Conservation (phyloP, 176 grass and related monocot genomes). For the Poa annua region DNA sequence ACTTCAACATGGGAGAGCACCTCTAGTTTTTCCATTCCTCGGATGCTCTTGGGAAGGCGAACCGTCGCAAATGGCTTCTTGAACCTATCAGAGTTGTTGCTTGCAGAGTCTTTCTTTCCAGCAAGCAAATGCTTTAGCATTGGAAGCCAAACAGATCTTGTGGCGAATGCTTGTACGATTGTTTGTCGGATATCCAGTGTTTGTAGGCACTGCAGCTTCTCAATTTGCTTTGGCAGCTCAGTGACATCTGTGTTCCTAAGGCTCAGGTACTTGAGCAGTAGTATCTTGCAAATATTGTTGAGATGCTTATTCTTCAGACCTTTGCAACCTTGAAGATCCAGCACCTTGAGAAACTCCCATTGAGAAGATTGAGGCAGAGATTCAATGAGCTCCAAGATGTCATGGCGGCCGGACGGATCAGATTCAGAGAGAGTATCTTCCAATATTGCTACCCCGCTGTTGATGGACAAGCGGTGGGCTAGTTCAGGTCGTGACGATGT, state of each 20-base stretch:
- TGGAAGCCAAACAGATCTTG: background rate
- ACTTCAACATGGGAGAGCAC: background rate
- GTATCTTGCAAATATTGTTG: background rate
- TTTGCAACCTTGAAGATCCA: background rate
- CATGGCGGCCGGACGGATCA: background rate
- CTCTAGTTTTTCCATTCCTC: background rate
- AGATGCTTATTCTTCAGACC: background rate
- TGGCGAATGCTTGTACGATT: background rate
- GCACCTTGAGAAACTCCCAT: background rate
- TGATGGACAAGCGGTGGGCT: background rate
- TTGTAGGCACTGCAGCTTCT: background rate
- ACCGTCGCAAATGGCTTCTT: background rate
- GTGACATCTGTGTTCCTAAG: background rate
- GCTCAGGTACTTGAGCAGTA: background rate
- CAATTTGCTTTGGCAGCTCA: background rate
- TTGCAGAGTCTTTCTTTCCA: background rate
- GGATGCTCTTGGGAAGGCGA: background rate
- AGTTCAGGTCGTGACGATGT: background rate
- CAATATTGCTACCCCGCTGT: background rate
- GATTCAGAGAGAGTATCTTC: background rate
- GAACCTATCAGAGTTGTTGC: background rate
- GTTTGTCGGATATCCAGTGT: background rate
- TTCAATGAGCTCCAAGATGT: background rate
- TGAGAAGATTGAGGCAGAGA: background rate
- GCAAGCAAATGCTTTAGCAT: slow-evolving; percentile 6